A percentile compares a stretch with the other conserved stretches of the same genome.
Evolutionary conservation across 2,329 filamentous ascomycete genomes (phyloP).

Genomic region (Fusarium acutatum): DNA sequence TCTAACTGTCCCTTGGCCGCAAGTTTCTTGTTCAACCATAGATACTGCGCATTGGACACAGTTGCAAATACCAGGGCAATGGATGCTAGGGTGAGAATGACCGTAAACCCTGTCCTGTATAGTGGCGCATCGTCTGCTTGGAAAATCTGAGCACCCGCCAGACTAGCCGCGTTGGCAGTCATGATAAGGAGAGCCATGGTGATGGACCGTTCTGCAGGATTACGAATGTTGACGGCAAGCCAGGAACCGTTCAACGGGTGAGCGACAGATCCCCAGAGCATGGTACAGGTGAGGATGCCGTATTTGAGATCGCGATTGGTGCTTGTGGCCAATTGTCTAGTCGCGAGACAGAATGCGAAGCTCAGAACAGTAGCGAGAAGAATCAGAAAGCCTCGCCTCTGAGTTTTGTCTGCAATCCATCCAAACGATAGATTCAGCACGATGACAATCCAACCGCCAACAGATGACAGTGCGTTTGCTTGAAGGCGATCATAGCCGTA

Average conservation of each 20-base stretch:
- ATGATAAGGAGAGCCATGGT: neutral
- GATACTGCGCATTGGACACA: neutral
- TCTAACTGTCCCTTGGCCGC: rapidly evolving
- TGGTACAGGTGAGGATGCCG: neutral
- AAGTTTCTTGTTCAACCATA: neutral
- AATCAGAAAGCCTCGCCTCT: neutral
- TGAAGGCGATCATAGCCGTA: neutral
- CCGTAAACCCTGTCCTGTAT: neutral
- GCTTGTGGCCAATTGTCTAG: neutral
- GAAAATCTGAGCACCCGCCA: neutral
- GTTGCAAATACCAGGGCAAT: neutral
- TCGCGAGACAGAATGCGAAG: neutral
- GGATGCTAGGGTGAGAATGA: neutral
- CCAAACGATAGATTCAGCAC: neutral
- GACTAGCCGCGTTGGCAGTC: neutral
- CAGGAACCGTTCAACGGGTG: neutral
- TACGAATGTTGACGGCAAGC: neutral
- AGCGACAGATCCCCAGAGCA: neutral
- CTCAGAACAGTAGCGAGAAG: neutral
- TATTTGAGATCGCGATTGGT: neutral
- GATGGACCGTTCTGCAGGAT: neutral
- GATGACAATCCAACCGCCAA: neutral
- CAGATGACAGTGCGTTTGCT: neutral
- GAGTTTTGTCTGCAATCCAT: neutral
- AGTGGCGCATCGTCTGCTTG: neutral